A percentile compares a stretch with the other conserved stretches of the same genome.
phyloP scores from a whole-genome alignment of 495 filamentous ascomycete genomes.

The Pyrenula massariospora region DNA sequence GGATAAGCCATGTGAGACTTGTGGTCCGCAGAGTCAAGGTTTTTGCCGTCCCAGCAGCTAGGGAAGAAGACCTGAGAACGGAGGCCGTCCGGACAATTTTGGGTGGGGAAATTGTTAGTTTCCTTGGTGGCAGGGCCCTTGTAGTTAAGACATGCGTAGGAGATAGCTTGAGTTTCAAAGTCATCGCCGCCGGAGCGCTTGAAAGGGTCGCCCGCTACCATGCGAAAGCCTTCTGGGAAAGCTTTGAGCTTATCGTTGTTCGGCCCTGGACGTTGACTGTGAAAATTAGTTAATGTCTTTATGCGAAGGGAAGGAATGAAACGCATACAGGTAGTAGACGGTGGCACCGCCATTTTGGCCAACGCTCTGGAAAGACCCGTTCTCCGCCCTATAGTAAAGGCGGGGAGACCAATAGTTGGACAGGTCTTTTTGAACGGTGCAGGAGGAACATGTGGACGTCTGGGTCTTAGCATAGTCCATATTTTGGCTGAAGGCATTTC shows the following conservation, averaged over 20 bases:
- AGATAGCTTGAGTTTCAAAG: slow-evolving; percentile 29
- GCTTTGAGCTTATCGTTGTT: slow-evolving; percentile 47
- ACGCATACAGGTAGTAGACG: slow-evolving; percentile 59
- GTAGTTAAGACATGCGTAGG: slow-evolving; percentile 42
- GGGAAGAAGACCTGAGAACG: slow-evolving; percentile 48
- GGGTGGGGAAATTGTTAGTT: slow-evolving; percentile 40
- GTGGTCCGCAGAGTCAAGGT: slow-evolving; percentile 36
- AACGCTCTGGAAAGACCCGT: slow-evolving; percentile 56
- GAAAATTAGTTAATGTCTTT: slow-evolving; percentile 30
- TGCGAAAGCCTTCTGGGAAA: slow-evolving; percentile 63
- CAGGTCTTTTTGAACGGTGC: slow-evolving; percentile 51
- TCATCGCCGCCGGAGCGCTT: slow-evolving; percentile 21
- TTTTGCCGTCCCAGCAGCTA: slow-evolving; percentile 26
- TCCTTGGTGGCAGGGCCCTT: slow-evolving; percentile 32
- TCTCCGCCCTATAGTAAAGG: slow-evolving; percentile 53
- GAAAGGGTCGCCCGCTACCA: slow-evolving; percentile 55
- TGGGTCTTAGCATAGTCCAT: slow-evolving; percentile 47
- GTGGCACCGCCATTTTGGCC: slow-evolving; percentile 51
- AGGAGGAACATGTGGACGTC: slow-evolving; percentile 53
- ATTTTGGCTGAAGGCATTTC: slow-evolving; percentile 55
- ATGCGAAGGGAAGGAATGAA: neutral
- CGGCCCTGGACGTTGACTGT: slow-evolving; percentile 45
- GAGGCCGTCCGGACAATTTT: slow-evolving; percentile 52
- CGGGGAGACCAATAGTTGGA: slow-evolving; percentile 70
- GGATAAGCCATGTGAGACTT: slow-evolving; percentile 49